phyloP scores from a whole-genome alignment of 371 early-diverging fungal species.

The Mucor irregularis region DNA sequence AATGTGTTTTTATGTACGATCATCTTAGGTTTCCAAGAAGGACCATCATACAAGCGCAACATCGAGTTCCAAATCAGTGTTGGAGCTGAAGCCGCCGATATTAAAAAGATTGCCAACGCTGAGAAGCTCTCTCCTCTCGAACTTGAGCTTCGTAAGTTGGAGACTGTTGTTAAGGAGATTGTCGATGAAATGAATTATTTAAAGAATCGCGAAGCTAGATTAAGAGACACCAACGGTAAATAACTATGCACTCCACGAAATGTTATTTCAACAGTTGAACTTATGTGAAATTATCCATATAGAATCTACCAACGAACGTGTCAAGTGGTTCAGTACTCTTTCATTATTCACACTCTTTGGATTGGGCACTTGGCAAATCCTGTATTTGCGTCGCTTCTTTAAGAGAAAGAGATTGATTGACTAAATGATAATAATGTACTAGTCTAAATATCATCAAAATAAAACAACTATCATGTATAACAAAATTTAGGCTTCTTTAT shows the following conservation, averaged over 20 bases:
- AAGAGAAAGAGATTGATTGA: slow-evolving; percentile 85
- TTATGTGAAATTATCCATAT: neutral
- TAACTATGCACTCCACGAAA: neutral
- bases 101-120: slow-evolving; percentile 59
- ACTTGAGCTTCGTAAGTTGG: slow-evolving; percentile 79
- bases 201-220: slow-evolving; percentile 72
- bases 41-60: slow-evolving; percentile 54
- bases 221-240: slow-evolving; percentile 90
- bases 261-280: too few relatives aligned
- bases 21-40: slow-evolving; percentile 57
- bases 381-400: slow-evolving; percentile 84
- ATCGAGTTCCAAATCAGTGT: slow-evolving; percentile 79
- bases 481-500: too few relatives aligned
- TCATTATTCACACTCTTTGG: slow-evolving; percentile 67
- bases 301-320: slow-evolving; percentile 86
- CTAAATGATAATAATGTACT: slow-evolving; percentile 31
- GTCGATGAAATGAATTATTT: slow-evolving; percentile 80
- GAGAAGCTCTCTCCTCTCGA: slow-evolving; percentile 91
- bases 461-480: neutral
- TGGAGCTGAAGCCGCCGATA: slow-evolving; percentile 87
- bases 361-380: slow-evolving; percentile 80
- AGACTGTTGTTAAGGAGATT: slow-evolving; percentile 74
- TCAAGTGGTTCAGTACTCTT: slow-evolving; percentile 74
- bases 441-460: too few relatives aligned
- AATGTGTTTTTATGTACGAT: neutral